These are phyloP conservation scores for Colletotrichum sp. DNA, from an alignment of 2,329 filamentous ascomycete species.

Conservation along the genomic window DNA sequence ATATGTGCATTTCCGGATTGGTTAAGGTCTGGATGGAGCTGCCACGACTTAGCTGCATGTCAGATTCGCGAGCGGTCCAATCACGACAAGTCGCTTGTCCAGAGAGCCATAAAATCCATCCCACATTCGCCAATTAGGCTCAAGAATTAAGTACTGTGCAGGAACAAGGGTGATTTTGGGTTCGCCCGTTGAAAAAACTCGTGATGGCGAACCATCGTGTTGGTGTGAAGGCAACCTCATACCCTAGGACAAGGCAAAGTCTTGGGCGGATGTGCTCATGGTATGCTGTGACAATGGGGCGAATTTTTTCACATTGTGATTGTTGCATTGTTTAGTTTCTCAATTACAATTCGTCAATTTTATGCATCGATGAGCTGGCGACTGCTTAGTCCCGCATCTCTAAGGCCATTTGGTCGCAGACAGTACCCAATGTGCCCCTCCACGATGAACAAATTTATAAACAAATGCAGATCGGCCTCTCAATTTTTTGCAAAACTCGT, in stretches of 20 bases:
- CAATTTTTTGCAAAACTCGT: not conserved
- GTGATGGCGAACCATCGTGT: not conserved
- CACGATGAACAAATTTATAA: not conserved
- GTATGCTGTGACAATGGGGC: not conserved
- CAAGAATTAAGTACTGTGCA: not conserved
- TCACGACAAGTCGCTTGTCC: not conserved
- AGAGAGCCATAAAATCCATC: not conserved
- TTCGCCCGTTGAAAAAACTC: not conserved
- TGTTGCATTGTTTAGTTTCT: not conserved
- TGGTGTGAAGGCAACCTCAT: not conserved
- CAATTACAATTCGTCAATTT: not conserved
- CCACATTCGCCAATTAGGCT: not conserved
- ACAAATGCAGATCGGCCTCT: not conserved
- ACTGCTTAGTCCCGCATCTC: not conserved
- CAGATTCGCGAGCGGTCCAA: not conserved
- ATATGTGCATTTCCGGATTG: not conserved
- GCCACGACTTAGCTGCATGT: not conserved
- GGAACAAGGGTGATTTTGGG: not conserved
- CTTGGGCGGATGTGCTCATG: not conserved
- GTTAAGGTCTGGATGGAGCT: not conserved
- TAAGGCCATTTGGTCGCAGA: not conserved
- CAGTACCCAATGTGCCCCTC: not conserved
- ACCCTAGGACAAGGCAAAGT: not conserved
- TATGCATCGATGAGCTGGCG: not conserved
- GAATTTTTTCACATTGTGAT: not conserved